Conservation (phyloP, 257 asterid genomes). For the Solanum sitiens region DNA sequence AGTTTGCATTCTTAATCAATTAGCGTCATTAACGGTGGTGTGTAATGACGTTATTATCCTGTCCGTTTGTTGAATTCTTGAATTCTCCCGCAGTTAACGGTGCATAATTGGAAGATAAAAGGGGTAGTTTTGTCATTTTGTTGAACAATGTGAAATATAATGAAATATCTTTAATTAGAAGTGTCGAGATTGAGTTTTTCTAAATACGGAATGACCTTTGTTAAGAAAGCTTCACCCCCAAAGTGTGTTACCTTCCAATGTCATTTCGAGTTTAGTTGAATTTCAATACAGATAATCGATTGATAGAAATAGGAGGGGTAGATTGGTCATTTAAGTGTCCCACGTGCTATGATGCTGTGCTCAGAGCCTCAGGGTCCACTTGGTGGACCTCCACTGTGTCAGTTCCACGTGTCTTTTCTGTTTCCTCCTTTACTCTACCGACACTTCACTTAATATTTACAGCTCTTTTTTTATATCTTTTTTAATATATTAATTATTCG, state of each 20-base stretch:
- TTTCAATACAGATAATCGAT: accelerated
- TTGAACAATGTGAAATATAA: background rate
- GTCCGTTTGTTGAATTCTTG: background rate
- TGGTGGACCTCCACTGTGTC: background rate
- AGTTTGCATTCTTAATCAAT: background rate
- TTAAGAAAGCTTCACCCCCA: background rate
- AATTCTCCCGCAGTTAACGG: conserved; percentile 9
- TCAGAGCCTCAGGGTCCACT: conserved; percentile 7
- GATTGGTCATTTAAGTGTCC: conserved; percentile 1
- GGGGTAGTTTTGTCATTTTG: conserved; percentile 13
- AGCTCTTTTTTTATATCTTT: background rate
- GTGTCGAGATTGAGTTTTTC: background rate
- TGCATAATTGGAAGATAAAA: background rate
- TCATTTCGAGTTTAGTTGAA: background rate
- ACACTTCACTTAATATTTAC: conserved; percentile 17
- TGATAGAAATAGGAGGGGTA: background rate
- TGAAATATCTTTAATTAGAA: background rate
- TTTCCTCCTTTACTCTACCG: conserved; percentile 20
- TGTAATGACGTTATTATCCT: conserved; percentile 19
- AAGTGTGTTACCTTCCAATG: background rate
- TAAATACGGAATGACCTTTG: accelerated
- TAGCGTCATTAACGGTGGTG: background rate
- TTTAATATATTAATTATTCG: background rate
- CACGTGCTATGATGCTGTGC: conserved; percentile 36
- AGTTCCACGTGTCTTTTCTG: background rate